Base-by-base conservation (phyloP, 2,329 filamentous ascomycete genomes). In the Neopestalotiopsis sp. region DNA sequence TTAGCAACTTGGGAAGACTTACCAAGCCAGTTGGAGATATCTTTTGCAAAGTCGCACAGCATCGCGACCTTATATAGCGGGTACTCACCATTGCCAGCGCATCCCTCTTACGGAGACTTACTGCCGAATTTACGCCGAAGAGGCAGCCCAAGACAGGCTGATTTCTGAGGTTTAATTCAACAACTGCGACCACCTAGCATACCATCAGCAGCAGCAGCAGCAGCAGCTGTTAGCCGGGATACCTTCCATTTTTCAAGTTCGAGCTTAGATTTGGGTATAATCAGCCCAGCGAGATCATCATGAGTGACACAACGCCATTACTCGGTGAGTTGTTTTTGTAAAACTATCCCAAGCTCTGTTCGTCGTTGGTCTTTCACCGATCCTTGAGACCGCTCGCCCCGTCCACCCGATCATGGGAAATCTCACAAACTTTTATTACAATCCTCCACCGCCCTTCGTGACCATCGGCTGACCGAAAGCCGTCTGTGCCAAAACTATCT, bases 321-420 rank as follows among this genome's bases (percentile, higher is more conserved):
- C 57, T 60, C 4, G 57, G 57, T 60, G 32, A 60, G 57, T 60
- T 57, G 52, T n/a, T 57, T 60, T 28, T 60, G 57, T 28, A 28
- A 28, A 28, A 28, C 24, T 28, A 38, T 38, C 13, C 30, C 57
- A 17, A 14, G 17, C 13, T n/a, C 17, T 28, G 17, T 57, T n/a
- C 6, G 14, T 28, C 7, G 7, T 57, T 6, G n/a, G 24, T 28
- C 52, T 57, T 57, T 57, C 52, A 28, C 24, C 52, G 17, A 38
- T 38, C 10, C 34, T 38, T 38, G 34, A 38, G 34, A 7, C 45
- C 7, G 17, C 45, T 45, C n/a, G 42, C 4, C 42, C 42, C 13
- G 42, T n/a, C 17, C 45, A 52, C 45, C n/a, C 17, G 42, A 1
- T 49, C 42, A 49, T 5, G 42, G 17, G 42, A 52, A 52, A 52